phyloP scores from a whole-genome alignment of 495 filamentous ascomycete genomes.

The Parmelia sp. region DNA sequence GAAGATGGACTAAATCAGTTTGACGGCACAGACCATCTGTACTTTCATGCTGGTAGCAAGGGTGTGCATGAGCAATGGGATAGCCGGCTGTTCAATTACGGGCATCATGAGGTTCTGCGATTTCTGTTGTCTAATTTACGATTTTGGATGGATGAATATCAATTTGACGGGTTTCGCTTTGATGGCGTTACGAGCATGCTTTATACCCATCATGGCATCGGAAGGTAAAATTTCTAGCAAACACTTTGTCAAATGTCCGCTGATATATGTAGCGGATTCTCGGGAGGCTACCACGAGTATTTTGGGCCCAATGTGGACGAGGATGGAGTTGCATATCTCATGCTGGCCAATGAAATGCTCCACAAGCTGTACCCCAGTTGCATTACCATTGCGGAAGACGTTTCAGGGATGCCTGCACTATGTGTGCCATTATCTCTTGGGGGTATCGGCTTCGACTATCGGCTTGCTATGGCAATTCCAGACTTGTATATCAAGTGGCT shows the following conservation, averaged over 20 bases:
- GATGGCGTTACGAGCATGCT: constrained; percentile 98
- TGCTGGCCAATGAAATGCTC: constrained; percentile 94
- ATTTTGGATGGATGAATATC: constrained; percentile 99
- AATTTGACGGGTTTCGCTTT: constrained; percentile 95
- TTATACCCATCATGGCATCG: constrained; percentile 92
- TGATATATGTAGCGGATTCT: constrained; percentile 68
- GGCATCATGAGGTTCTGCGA: constrained; percentile 84
- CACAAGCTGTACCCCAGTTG: constrained; percentile 77
- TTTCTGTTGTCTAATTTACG: constrained; percentile 92
- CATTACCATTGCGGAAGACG: constrained; percentile 93
- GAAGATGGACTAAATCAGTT: constrained; percentile 91
- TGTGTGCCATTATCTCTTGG: constrained; percentile 80
- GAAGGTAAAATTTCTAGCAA: constrained; percentile 69
- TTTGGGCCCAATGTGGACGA: constrained; percentile 90
- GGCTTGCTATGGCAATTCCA: constrained; percentile 94
- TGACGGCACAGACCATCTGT: constrained; percentile 87
- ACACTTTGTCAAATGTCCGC: constrained; percentile 11
- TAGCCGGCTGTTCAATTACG: constrained; percentile 94
- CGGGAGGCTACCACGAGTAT: constrained; percentile 97
- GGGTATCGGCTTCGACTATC: constrained; percentile 93
- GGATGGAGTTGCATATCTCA: constrained; percentile 90
- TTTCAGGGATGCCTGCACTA: constrained; percentile 94
- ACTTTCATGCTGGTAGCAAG: constrained; percentile 82
- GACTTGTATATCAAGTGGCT: constrained; percentile 99
- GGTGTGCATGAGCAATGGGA: constrained; percentile 93